Base-by-base conservation (phyloP, 202 grass and related monocot genomes). In the Digitaria exilis region DNA sequence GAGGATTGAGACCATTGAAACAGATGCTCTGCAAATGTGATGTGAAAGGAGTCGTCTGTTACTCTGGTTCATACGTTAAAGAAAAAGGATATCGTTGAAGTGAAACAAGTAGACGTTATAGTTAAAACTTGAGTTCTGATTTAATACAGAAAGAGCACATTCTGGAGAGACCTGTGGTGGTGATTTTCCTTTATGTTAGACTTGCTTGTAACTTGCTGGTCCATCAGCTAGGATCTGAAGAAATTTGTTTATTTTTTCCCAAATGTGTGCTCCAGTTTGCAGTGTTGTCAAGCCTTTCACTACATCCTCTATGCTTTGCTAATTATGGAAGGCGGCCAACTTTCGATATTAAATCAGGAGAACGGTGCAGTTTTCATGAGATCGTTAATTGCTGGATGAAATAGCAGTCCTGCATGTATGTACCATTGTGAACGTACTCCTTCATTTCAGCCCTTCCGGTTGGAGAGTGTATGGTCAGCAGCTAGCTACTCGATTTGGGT, bases 231-330 rank as follows among this genome's bases (percentile, higher is more conserved):
- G 45, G 65, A 71, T 69, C 34, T 65, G 71, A 42, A 84, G 52
- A 69, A 59, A 59, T 35, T 46, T 39, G 25, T 32, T n/a, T n/a
- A n/a, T n/a, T n/a, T n/a, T 84, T 80, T 51, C 26, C 7, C 21
- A 76, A 13, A 63, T 45, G 11, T 73, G 46, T 52, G 41, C 22
- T 46, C 41, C 25, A 51, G 2, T 51, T 72, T 72, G 29, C 34
- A 32, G 17, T 3, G 17, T 72, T 72, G 3, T 21, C 31, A 24
- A 54, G 30, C 29, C 69, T 21, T 30, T n/a, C n/a, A n/a, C n/a
- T n/a, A n/a, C n/a, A n/a, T n/a, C n/a, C n/a, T n/a, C n/a, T n/a
- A 65, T 56, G 78, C 22, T 57, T 69, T 80, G 63, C 49, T 80
- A n/a, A 19, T 58, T 30, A 54, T 55, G 50, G 6, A 29, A 56